These are phyloP conservation scores for Rhizophagus sp. DNA, from an alignment of 192 early-diverging fungal genomes.

Conservation along the genomic window DNA sequence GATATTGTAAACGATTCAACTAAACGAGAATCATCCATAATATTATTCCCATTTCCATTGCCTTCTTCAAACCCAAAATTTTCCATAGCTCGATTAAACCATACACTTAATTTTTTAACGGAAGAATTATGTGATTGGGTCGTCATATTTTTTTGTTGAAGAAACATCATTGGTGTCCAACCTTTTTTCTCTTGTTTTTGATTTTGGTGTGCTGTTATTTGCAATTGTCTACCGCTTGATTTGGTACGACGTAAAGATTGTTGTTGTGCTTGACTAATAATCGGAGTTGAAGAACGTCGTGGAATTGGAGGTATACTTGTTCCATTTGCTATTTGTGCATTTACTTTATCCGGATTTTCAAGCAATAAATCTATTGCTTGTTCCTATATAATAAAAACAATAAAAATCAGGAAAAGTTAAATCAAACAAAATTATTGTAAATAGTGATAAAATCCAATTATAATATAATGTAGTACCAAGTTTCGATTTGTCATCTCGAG, in stretches of 20 bases:
- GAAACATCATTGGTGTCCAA: conserved; percentile 53
- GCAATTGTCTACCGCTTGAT: conserved; percentile 11
- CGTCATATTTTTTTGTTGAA: conserved; percentile 50
- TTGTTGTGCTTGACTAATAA: not conserved
- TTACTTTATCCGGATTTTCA: conserved; percentile 57
- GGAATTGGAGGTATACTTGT: conserved; percentile 3
- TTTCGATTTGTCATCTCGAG: conserved; percentile 54
- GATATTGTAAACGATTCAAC: conserved; percentile 76
- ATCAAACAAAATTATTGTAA: not conserved
- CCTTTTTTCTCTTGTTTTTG: conserved; percentile 35
- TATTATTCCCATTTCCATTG: conserved; percentile 34
- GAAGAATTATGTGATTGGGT: conserved; percentile 47
- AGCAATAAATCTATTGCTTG: conserved; percentile 58
- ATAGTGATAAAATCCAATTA: not conserved
- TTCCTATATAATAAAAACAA: conserved; percentile 40
- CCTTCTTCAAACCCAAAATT: conserved; percentile 61
- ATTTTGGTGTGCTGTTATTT: not conserved
- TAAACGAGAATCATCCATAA: conserved; percentile 40
- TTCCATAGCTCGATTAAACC: conserved; percentile 68
- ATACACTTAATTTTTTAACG: conserved; percentile 51
- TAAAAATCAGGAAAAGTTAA: not conserved
- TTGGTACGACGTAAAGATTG: conserved; percentile 17
- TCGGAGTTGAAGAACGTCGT: conserved; percentile 35
- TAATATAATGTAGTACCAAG: conserved; percentile 42
- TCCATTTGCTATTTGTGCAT: conserved; percentile 41